Conservation (phyloP, 2,329 filamentous ascomycete species). For the Mariannaea elegans region DNA sequence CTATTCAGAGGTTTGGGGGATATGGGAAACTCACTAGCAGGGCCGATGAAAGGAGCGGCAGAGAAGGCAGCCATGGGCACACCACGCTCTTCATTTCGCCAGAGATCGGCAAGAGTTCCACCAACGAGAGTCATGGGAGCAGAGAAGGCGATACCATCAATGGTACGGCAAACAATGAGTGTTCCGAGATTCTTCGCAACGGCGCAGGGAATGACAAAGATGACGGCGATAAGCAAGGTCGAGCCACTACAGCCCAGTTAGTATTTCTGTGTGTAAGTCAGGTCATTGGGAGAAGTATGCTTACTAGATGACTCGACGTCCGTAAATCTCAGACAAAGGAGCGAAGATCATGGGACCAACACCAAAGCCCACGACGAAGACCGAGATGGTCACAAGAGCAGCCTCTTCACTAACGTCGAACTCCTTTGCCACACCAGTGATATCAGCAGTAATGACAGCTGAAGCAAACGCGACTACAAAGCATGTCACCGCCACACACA, state of each 20-base stretch:
- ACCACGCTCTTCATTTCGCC: constrained; percentile 83
- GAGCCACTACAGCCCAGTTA: constrained; percentile 50
- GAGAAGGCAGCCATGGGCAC: constrained; percentile 89
- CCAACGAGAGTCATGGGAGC: constrained; percentile 89
- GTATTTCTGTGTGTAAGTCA: constrained; percentile 9
- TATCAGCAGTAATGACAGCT: constrained; percentile 80
- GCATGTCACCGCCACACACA: constrained; percentile 81
- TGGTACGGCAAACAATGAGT: constrained; percentile 77
- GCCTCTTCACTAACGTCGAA: constrained; percentile 79
- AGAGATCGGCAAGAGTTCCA: constrained; percentile 84
- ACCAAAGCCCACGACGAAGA: constrained; percentile 86
- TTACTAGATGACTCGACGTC: constrained; percentile 75
- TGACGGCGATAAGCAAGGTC: constrained; percentile 74
- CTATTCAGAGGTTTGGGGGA: rapidly evolving
- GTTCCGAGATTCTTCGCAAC: constrained; percentile 80
- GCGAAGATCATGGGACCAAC: constrained; percentile 84
- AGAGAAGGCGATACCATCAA: constrained; percentile 85
- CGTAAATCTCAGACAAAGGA: constrained; percentile 79
- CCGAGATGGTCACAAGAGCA: constrained; percentile 73
- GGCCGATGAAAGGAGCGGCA: constrained; percentile 84
- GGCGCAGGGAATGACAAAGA: constrained; percentile 85
- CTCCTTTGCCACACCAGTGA: constrained; percentile 68
- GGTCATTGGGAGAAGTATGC: constrained; percentile 17
- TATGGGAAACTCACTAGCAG: constrained; percentile 61
- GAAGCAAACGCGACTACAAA: constrained; percentile 78